Evolutionary conservation across 176 grass and related monocot genomes (phyloP).

Genomic region (Carex kokanica): DNA sequence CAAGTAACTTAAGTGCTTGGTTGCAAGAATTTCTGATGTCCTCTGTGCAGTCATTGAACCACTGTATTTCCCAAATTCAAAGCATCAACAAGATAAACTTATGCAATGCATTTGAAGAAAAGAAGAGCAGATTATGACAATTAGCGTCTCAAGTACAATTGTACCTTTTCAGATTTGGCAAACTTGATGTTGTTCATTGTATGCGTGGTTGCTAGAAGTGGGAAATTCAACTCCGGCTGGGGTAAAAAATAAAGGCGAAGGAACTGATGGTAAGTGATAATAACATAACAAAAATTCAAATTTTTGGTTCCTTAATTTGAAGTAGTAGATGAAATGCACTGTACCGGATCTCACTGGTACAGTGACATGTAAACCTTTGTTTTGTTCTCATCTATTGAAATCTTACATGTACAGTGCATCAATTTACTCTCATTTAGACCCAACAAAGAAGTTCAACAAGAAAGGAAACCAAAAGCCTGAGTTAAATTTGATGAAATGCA

Average conservation of each 20-base stretch:
- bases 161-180: conserved; percentile 69
- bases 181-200: conserved; percentile 56
- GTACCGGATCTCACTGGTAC: background rate
- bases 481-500: background rate
- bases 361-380: background rate
- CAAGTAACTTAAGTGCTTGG: conserved; percentile 51
- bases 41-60: conserved; percentile 66
- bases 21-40: conserved; percentile 71
- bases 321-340: background rate
- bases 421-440: background rate
- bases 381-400: background rate
- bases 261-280: background rate
- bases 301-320: background rate
- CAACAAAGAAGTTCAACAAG: background rate
- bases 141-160: background rate
- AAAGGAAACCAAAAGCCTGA: background rate
- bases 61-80: conserved; percentile 37
- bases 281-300: background rate
- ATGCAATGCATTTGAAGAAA: background rate
- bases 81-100: conserved; percentile 1
- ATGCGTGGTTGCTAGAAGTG: conserved; percentile 34
- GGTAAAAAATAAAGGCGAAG: background rate
- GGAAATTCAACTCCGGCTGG: conserved; percentile 69
- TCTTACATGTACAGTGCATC: background rate
- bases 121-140: background rate